Base-by-base conservation (phyloP, 768 basidiomycete species). In the Macrolepiota dolichaula region DNA sequence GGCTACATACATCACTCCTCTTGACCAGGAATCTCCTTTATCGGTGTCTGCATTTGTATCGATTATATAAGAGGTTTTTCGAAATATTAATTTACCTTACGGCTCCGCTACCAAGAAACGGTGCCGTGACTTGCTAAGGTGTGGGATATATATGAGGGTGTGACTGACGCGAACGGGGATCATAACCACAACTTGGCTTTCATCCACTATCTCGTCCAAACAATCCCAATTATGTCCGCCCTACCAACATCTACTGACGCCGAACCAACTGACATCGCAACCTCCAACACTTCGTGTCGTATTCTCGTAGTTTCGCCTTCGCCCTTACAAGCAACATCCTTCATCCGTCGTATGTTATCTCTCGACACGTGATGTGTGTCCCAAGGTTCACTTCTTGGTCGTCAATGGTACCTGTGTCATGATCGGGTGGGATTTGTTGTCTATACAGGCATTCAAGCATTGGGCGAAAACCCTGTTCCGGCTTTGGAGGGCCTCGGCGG, bases 221-320 rank as follows among this genome's bases (percentile, higher is more conserved):
- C 35, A 57, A 37, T 10, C 49, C 27, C 50, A 37, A 40, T 24
- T 3, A 57, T 57, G 55, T 58, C 62, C 22, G 22, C 42, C 40
- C 51, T 54, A 61, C 54, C 24, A n/a, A 25, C 12, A 15, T 15
- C 25, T 6, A 27, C 22, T 12, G 49, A 9, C 27, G n/a, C 24
- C 17, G 40, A 52, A 11, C 6, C 58, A 5, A 62, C 59, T 57
- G 59, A 64, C 10, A 58, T 68, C 51, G 61, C 67, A 32, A 59
- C 58, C 4, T 63, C 69, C 29, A 63, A 66, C 51, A 37, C 67
- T 0, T 67, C 72, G 2, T 77, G 73, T 60, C 71, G 75, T 22
- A 76, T 77, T 22, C 69, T 77, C 13, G 66, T 68, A 44, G 59
- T 77, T 7, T 71, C 73, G 6, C 57, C 75, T 1, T 68, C 72